Base-by-base conservation (phyloP, 164 flowering plant species). In the Warburgia ugandensis region DNA sequence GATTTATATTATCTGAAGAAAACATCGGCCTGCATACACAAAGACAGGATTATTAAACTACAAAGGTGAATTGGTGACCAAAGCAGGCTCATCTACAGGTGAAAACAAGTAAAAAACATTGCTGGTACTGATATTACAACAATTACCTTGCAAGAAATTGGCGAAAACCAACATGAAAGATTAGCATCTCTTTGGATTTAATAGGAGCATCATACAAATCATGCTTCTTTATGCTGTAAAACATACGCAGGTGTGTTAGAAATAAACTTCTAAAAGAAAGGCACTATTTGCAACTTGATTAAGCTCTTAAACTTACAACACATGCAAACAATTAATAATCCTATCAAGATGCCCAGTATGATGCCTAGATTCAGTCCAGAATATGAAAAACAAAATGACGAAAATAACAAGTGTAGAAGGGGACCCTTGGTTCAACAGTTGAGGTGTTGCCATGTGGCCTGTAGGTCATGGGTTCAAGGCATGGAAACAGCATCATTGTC, bases 151-250 rank as follows among this genome's bases (percentile, higher is more conserved):
- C 81, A 64, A 80, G 54, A 63, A 94, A 89, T 58, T 89, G 96
- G 39, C 99, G 95, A 50, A 94, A 94, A 9, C 99, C 99, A 70
- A 84, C 85, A 77, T 94, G 91, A 64, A 89, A 94, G 36, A 75
- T 38, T 16, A 94, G 64, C 50, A 80, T 71, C 67, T 86, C 99
- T 64, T 94, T 94, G 44, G 87, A 60, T 66, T 94, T 94, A 39
- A 94, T 78, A 40, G 97, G 96, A 52, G 69, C 78, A 46, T 35
- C 56, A 33, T 89, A 86, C 0, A 73, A 54, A 22, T 86, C 99
- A 61, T 86, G 90, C 72, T 94, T 94, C 80, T 75, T 89, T 55
- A 94, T 56, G 67, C 97, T 92, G 80, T 62, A 68, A 28, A 52
- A 56, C 6, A 31, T 5, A 43, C 10, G 22, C 4, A 40, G 22